Conservation (phyloP, 805 yeast species). For the Wickerhamomyces tratensis region DNA sequence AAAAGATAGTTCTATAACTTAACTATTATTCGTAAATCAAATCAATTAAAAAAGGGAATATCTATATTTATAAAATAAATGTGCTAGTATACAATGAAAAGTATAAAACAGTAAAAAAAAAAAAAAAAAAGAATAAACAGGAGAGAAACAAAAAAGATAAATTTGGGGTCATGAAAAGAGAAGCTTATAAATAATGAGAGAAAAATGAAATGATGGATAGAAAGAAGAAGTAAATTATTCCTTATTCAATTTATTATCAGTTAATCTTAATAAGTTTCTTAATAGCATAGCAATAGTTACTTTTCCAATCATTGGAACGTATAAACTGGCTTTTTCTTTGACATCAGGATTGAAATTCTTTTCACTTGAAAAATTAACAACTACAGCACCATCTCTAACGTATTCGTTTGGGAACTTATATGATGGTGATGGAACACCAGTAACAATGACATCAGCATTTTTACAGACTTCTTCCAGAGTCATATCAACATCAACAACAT, state of each 20-base stretch:
- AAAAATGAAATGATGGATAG: too few relatives aligned
- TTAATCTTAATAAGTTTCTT: slow-evolving; percentile 77
- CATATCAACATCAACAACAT: slow-evolving; percentile 49
- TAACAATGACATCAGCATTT: slow-evolving; percentile 82
- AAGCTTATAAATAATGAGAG: too few relatives aligned
- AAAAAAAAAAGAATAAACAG: too few relatives aligned
- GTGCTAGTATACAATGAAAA: too few relatives aligned
- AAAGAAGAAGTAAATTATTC: background rate
- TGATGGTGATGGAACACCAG: slow-evolving; percentile 82
- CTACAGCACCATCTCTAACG: slow-evolving; percentile 81
- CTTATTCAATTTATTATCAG: slow-evolving; percentile 43
- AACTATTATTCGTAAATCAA: too few relatives aligned
- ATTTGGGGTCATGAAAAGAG: too few relatives aligned
- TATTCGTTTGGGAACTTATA: slow-evolving; percentile 83
- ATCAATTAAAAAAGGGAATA: too few relatives aligned
- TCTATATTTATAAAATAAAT: too few relatives aligned
- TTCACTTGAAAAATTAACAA: slow-evolving; percentile 81
- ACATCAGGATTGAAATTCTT: slow-evolving; percentile 82
- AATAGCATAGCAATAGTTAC: slow-evolving; percentile 93
- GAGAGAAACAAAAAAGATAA: too few relatives aligned
- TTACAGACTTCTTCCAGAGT: slow-evolving; percentile 58
- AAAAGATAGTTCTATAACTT: too few relatives aligned
- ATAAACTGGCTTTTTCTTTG: slow-evolving; percentile 78
- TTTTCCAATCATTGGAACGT: slow-evolving; percentile 93
- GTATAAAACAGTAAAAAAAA: too few relatives aligned